These are phyloP conservation scores for Russula lepida DNA, from an alignment of 768 basidiomycete genomes.

Conservation along the genomic window DNA sequence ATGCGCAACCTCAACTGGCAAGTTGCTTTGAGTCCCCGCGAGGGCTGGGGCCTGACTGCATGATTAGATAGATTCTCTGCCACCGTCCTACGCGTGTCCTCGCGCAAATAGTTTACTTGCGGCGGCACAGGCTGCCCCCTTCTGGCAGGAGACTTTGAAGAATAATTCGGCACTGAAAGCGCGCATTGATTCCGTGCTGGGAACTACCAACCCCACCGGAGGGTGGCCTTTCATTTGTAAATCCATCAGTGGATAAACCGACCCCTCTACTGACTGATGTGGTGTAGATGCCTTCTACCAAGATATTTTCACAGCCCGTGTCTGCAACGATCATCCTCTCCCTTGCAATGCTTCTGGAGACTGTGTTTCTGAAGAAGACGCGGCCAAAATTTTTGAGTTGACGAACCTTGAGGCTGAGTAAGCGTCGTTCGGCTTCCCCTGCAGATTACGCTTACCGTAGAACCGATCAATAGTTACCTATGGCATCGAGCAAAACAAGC, in stretches of 20 bases:
- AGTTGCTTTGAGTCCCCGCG: slow-evolving; percentile 13
- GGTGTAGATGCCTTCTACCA: slow-evolving; percentile 39
- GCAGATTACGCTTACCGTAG: not conserved
- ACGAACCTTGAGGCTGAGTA: slow-evolving; percentile 33
- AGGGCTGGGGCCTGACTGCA: not conserved
- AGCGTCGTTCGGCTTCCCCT: not conserved
- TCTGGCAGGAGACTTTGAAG: slow-evolving; percentile 39
- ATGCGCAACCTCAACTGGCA: slow-evolving; percentile 34
- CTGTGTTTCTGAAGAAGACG: slow-evolving; percentile 36
- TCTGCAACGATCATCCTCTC: slow-evolving; percentile 35
- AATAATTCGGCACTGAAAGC: slow-evolving; percentile 30
- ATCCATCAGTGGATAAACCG: slow-evolving; percentile 18
- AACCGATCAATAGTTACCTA: slow-evolving; percentile 32
- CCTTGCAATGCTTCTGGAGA: slow-evolving; percentile 37
- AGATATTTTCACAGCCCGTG: slow-evolving; percentile 39
- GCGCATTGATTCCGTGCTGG: slow-evolving; percentile 31
- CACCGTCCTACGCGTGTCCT: slow-evolving; percentile 36
- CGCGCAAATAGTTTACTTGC: slow-evolving; percentile 32
- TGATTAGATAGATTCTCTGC: slow-evolving; percentile 38
- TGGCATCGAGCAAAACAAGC: slow-evolving; percentile 40
- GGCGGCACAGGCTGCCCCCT: slow-evolving; percentile 35
- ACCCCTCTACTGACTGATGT: not conserved
- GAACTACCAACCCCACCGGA: slow-evolving; percentile 29
- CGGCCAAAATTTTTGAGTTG: slow-evolving; percentile 27
- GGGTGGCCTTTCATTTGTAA: slow-evolving; percentile 40